These are phyloP conservation scores for Solanum medicagineum DNA, from an alignment of 257 asterid genomes.

Conservation along the genomic window DNA sequence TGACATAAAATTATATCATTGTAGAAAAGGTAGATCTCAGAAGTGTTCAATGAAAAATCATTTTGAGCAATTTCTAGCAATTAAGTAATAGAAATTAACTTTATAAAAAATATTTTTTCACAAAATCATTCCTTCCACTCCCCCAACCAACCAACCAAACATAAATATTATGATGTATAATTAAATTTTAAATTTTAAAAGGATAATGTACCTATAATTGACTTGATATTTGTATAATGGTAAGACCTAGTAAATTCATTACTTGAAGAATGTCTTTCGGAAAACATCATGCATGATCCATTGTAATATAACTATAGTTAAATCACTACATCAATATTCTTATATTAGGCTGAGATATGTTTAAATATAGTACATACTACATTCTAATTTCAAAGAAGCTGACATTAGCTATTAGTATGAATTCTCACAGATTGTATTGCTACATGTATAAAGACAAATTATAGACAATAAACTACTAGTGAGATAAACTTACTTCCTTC, in stretches of 20 bases:
- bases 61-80: background rate
- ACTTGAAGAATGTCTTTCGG: constrained; percentile 1
- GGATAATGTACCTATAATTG: too few species aligned
- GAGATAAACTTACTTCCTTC: constrained; percentile 12
- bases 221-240: constrained; percentile 1
- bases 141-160: too few species aligned
- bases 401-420: background rate
- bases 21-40: background rate
- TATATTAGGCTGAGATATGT: background rate
- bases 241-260: constrained; percentile 14
- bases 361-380: background rate
- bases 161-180: too few species aligned
- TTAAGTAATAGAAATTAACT: too few species aligned
- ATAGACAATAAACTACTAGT: background rate
- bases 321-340: background rate
- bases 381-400: background rate
- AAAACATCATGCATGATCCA: background rate
- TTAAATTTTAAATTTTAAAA: too few species aligned
- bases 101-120: too few species aligned
- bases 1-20: background rate
- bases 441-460: background rate
- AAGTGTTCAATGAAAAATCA: background rate
- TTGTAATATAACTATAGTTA: background rate
- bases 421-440: background rate
- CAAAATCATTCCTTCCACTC: too few species aligned